Evolutionary conservation across 768 basidiomycete species (phyloP).

Genomic region (Sistotremastrum niveocremeum): DNA sequence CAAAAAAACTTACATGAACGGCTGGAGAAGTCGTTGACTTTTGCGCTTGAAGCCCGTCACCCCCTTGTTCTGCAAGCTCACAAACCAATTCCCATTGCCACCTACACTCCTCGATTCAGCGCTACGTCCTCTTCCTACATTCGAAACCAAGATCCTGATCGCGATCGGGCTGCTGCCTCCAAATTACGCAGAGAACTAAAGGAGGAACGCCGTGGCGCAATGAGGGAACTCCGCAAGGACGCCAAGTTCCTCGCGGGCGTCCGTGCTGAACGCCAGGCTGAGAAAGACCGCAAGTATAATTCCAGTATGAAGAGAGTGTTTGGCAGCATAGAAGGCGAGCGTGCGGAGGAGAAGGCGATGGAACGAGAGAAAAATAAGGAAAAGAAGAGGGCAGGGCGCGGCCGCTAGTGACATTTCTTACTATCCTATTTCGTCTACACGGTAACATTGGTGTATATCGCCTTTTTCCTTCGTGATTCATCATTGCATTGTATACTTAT

Average conservation of each 20-base stretch:
- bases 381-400: conserved; percentile 60
- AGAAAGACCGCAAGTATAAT: conserved; percentile 74
- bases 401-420: conserved; percentile 18
- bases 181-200: conserved; percentile 85
- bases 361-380: conserved; percentile 70
- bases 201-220: conserved; percentile 93
- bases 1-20: no score
- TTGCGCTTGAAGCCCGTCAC: conserved; percentile 54
- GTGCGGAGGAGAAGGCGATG: conserved; percentile 90
- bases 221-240: conserved; percentile 92
- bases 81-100: conserved; percentile 90
- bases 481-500: neutral
- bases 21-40: conserved; percentile 26
- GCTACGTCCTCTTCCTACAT: conserved; percentile 56
- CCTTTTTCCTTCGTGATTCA: no score
- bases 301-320: conserved; percentile 74
- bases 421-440: neutral
- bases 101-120: conserved; percentile 92
- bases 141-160: conserved; percentile 80
- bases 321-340: conserved; percentile 67
- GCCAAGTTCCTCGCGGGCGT: conserved; percentile 84
- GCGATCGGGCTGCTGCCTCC: conserved; percentile 72
- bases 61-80: conserved; percentile 83
- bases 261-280: conserved; percentile 68
- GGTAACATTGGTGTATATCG: neutral